Evolutionary conservation across 192 early-diverging fungal genomes (phyloP), one percentile per base, ranked within the genome.

Genomic region (Thamnidium elegans): DNA sequence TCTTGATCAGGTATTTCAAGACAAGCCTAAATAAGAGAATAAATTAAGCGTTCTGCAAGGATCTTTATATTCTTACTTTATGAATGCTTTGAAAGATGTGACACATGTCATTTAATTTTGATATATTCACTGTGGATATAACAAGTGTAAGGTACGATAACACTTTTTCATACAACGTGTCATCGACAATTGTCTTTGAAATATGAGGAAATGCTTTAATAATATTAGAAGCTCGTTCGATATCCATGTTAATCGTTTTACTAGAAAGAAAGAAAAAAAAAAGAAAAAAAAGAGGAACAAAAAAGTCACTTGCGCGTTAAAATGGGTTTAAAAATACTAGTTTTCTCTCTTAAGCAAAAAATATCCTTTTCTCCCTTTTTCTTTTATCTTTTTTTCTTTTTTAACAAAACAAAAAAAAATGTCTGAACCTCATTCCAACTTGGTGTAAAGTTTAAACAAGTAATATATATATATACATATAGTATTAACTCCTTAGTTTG

Each of bases 91-190:
- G 36, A 14, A 50, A 48, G 34, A 43, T 36, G 30, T 21, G n/a
- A n/a, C 17, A 31, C 50, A 23, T 21, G 21, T 51, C 23, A 32
- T 43, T 19, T 17, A 47, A 19, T 55, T 23, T 47, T 10, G 56
- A 20, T 39, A 20, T 30, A 55, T 36, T 31, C 17, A 8, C 15
- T 44, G 39, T 66, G 0, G 70, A 62, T 21, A 58, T 20, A 10
- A 44, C 20, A 36, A 20, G 8, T 2, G 44, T 54, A 46, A 55
- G 11, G 42, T 43, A 58, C 3, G 88, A 85, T 21, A 91, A 78
- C 11, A 91, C 83, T 70, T 88, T 88, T 71, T 91, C 90, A 71
- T 91, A 84, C 14, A 87, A 73, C 3, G 90, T 86, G 52, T 88
- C 90, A 67, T 91, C 90, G 10, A 89, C 84, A 53, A 91, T 89